Base-by-base conservation (phyloP, 2,329 filamentous ascomycete genomes). In the Venturiaceae sp. region DNA sequence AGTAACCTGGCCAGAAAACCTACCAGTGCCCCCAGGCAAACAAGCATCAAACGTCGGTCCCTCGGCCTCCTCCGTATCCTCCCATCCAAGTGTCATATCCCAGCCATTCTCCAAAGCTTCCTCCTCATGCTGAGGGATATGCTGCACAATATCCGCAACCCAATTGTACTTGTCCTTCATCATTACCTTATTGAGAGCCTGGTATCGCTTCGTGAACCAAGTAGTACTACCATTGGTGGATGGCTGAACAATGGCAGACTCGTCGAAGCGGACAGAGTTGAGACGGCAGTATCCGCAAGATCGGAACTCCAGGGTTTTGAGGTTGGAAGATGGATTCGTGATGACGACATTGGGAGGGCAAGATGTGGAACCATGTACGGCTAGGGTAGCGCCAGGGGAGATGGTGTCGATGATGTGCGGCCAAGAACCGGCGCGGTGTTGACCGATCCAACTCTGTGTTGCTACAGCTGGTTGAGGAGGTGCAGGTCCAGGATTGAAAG, bases 221-320 rank as follows among this genome's bases (percentile, higher is more conserved):
- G 9, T 26, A 16, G 9, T 26, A 23, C 52, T 34, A 50, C 58
- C 53, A 14, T 34, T 32, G 21, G 26, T 21, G 23, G 23, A 23
- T 4, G 58, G 37, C 19, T 21, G 28, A 8, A 41, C 6, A 28
- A 52, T 57, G 13, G 53, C 28, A 30, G 54, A 60, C 14, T 60
- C 41, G 23, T 57, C 58, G 26, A 50, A 36, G 21, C 33, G 53
- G 13, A 16, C n/a, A 14, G 21, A 32, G 50, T 55, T 52, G 26
- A 60, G 33, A 13, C 41, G 58, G 14, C 32, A 30, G 58, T 60
- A 60, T 8, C 58, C 58, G 33, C 53, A 58, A 16, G 58, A 60
- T 7, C 21, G 59, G 41, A 60, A 34, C n/a, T 33, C 28, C n/a
- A 60, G 30, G 21, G 41, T 36, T 9, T 26, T 23, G 39, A 60